A percentile compares a stretch with the other conserved stretches of the same genome.
These are phyloP conservation scores for Aphanomyces astaci DNA, from an alignment of 352 stramenopile species.

Conservation along the genomic window DNA sequence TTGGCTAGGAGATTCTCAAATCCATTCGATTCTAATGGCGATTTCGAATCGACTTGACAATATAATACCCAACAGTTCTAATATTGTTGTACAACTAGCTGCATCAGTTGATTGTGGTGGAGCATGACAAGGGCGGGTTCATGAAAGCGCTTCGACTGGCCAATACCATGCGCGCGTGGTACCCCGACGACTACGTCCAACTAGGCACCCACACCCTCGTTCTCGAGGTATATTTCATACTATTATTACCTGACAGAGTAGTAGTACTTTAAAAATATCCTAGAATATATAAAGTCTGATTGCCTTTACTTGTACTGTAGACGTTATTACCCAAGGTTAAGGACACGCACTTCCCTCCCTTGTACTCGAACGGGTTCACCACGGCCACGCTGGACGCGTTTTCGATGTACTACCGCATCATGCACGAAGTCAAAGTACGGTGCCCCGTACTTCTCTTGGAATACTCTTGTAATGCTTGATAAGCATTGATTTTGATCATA, in stretches of 20 bases:
- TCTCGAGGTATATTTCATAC: background rate
- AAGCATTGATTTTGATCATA: too few relatives aligned
- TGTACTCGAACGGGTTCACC: background rate
- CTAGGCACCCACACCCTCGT: slow-evolving; percentile 1
- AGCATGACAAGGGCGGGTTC: background rate
- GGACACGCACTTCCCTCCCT: background rate
- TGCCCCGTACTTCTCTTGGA: background rate
- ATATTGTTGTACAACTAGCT: too few relatives aligned
- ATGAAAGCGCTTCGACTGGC: slow-evolving; percentile 11
- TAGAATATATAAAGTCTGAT: too few relatives aligned
- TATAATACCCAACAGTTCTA: too few relatives aligned
- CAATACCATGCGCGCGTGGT: slow-evolving; percentile 7
- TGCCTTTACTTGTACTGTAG: too few relatives aligned
- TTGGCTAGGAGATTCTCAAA: too few relatives aligned
- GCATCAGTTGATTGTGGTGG: slow-evolving; percentile 2
- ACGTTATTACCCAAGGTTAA: background rate
- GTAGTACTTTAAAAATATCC: too few relatives aligned
- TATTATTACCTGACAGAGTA: too few relatives aligned
- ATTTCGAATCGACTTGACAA: too few relatives aligned
- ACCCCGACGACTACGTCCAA: slow-evolving; percentile 10
- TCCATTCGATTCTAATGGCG: too few relatives aligned
- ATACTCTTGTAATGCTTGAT: too few relatives aligned
- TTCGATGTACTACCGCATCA: background rate
- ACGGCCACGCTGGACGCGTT: background rate
- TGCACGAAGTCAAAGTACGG: slow-evolving; percentile 18